Conservation (phyloP, 2,329 filamentous ascomycete genomes). For the Apiospora kogelbergensis region DNA sequence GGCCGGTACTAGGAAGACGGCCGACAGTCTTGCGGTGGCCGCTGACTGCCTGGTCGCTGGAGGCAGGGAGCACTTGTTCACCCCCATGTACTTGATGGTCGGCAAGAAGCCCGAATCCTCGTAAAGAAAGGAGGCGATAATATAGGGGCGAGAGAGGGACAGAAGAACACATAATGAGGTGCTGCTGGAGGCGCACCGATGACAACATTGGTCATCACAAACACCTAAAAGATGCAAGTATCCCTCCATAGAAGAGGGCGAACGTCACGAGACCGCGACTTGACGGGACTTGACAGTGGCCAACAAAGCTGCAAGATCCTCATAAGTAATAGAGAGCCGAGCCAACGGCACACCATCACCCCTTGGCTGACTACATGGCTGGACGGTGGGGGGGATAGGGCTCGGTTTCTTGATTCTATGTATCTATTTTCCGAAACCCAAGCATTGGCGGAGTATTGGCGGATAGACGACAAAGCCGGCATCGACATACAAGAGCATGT, state of each 20-base stretch:
- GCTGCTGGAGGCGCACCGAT: not conserved
- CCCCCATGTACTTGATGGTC: conserved; percentile 97
- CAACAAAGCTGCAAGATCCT: not conserved
- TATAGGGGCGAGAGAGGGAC: not conserved
- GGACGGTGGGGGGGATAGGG: not conserved
- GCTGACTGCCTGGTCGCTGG: conserved; percentile 86
- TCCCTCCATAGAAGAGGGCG: not conserved
- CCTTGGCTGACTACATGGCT: not conserved
- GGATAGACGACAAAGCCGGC: not conserved
- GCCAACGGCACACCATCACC: not conserved
- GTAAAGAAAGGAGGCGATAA: not conserved
- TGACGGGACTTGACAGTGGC: not conserved
- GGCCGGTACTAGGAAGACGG: conserved; percentile 88
- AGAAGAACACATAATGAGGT: not conserved
- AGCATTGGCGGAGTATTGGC: not conserved
- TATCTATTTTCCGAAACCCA: conserved; percentile 4
- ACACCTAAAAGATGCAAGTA: not conserved
- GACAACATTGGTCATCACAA: not conserved
- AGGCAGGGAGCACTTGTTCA: conserved; percentile 88
- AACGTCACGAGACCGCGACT: conserved; percentile 4
- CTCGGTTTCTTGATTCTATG: conserved; percentile 9
- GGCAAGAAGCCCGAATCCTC: conserved; percentile 69
- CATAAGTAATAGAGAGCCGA: conserved; percentile 2
- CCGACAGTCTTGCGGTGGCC: conserved; percentile 79
- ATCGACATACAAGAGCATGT: conserved; percentile 1